Evolutionary conservation across 352 stramenopile species (phyloP).

Genomic region (Sclerospora graminicola): DNA sequence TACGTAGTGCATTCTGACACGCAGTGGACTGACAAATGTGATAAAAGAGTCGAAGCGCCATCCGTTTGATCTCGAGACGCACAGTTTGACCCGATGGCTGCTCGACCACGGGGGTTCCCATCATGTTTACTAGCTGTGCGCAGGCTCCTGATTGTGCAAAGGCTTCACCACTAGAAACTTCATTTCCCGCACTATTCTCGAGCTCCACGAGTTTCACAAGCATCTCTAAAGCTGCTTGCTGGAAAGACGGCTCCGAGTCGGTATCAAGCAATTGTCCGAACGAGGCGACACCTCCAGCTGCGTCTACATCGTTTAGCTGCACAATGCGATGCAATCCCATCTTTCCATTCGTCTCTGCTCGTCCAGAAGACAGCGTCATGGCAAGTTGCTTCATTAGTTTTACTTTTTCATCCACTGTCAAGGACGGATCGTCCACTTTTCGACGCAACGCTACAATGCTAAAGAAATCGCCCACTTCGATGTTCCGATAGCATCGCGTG

Average conservation of each 20-base stretch:
- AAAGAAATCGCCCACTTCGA: conserved; percentile 51
- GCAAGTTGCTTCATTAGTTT: conserved; percentile 61
- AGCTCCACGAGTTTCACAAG: conserved; percentile 66
- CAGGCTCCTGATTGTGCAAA: conserved; percentile 58
- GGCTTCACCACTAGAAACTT: conserved; percentile 46
- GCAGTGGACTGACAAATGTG: conserved; percentile 53
- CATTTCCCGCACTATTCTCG: conserved; percentile 60
- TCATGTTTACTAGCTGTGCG: conserved; percentile 38
- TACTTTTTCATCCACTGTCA: conserved; percentile 42
- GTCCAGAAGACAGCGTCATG: conserved; percentile 37
- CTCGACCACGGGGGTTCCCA: conserved; percentile 52
- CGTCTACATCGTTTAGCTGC: conserved; percentile 79
- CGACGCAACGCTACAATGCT: conserved; percentile 61
- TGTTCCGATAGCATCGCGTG: conserved; percentile 64
- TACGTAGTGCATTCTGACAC: conserved; percentile 59
- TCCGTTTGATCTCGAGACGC: conserved; percentile 53
- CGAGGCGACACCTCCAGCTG: conserved; percentile 55
- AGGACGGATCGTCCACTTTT: conserved; percentile 35
- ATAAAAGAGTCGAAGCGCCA: conserved; percentile 62
- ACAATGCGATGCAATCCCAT: conserved; percentile 68
- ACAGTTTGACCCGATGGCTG: conserved; percentile 31
- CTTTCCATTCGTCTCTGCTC: conserved; percentile 46
- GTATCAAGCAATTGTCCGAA: conserved; percentile 61
- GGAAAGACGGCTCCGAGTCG: conserved; percentile 39
- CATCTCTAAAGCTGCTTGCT: conserved; percentile 58